These are phyloP conservation scores for Coleophoma crateriformis DNA, from an alignment of 2,329 filamentous ascomycete species.

Conservation along the genomic window DNA sequence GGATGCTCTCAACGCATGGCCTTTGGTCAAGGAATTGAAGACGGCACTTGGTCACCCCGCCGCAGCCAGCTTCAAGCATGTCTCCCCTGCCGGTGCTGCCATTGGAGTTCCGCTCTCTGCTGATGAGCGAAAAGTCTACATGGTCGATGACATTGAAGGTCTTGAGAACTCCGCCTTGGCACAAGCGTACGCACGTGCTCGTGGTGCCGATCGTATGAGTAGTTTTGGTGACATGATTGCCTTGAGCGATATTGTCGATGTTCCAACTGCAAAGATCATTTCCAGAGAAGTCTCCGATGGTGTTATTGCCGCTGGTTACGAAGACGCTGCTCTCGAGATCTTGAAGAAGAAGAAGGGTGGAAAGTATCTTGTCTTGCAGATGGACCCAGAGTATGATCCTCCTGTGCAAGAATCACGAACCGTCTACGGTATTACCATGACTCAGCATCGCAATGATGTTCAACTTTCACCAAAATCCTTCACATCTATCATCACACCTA, in stretches of 20 bases:
- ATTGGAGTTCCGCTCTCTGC: conserved; percentile 83
- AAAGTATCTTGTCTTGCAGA: conserved; percentile 92
- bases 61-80: conserved; percentile 98
- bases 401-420: conserved; percentile 69
- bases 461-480: conserved; percentile 83
- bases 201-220: conserved; percentile 96
- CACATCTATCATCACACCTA: conserved; percentile 78
- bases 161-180: conserved; percentile 82
- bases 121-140: conserved; percentile 94
- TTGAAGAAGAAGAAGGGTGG: conserved; percentile 98
- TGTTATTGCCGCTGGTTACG: conserved; percentile 86
- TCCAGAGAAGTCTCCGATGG: conserved; percentile 96
- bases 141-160: conserved; percentile 91
- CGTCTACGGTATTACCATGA: conserved; percentile 83
- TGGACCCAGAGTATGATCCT: conserved; percentile 85
- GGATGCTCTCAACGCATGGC: conserved; percentile 95
- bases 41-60: conserved; percentile 81
- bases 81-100: conserved; percentile 92
- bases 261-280: conserved; percentile 94
- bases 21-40: conserved; percentile 93
- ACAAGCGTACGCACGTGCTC: conserved; percentile 91
- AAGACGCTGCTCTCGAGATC: conserved; percentile 79
- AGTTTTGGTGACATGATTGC: conserved; percentile 97
- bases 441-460: conserved; percentile 90
- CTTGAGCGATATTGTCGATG: conserved; percentile 83